A percentile compares a stretch with the other conserved stretches of the same genome.
These are phyloP conservation scores for Apophysomyces elegans DNA, from an alignment of 371 early-diverging fungal genomes.

Conservation along the genomic window DNA sequence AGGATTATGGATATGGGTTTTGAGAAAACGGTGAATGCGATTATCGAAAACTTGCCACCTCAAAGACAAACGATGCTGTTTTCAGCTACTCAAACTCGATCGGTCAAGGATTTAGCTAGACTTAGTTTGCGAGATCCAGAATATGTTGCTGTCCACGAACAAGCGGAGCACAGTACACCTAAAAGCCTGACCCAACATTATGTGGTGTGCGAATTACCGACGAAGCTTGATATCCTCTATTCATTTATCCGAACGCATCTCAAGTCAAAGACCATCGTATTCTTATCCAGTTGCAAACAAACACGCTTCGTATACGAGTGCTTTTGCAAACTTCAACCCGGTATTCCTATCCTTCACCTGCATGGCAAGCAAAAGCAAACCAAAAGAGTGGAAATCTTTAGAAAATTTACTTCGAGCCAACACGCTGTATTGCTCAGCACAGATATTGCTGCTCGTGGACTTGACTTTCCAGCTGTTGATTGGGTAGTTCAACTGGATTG, in stretches of 20 bases:
- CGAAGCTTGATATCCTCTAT: conserved; percentile 91
- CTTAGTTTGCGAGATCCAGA: conserved; percentile 90
- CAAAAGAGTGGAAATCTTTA: conserved; percentile 90
- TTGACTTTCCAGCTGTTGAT: conserved; percentile 98
- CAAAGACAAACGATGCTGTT: conserved; percentile 93
- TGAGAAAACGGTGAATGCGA: conserved; percentile 92
- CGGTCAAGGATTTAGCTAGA: conserved; percentile 91
- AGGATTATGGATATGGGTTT: conserved; percentile 96
- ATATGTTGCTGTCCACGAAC: conserved; percentile 94
- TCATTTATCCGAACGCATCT: conserved; percentile 94
- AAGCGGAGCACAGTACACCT: conserved; percentile 83
- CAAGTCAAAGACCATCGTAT: conserved; percentile 68
- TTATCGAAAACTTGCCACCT: conserved; percentile 88
- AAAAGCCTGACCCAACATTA: conserved; percentile 83
- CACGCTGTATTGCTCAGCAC: conserved; percentile 89
- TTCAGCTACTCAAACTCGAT: conserved; percentile 96
- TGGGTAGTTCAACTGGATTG: conserved; percentile 98
- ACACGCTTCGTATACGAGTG: conserved; percentile 90
- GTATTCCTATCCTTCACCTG: conserved; percentile 87
- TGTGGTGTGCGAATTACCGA: conserved; percentile 76
- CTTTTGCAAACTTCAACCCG: conserved; percentile 94
- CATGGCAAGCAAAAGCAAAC: conserved; percentile 97
- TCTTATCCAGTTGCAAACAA: conserved; percentile 51
- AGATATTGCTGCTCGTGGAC: conserved; percentile 96
- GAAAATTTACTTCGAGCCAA: conserved; percentile 78